Evolutionary conservation across 2,329 filamentous ascomycete genomes (phyloP).

Genomic region (Aspergillus fumigatiaffinis): DNA sequence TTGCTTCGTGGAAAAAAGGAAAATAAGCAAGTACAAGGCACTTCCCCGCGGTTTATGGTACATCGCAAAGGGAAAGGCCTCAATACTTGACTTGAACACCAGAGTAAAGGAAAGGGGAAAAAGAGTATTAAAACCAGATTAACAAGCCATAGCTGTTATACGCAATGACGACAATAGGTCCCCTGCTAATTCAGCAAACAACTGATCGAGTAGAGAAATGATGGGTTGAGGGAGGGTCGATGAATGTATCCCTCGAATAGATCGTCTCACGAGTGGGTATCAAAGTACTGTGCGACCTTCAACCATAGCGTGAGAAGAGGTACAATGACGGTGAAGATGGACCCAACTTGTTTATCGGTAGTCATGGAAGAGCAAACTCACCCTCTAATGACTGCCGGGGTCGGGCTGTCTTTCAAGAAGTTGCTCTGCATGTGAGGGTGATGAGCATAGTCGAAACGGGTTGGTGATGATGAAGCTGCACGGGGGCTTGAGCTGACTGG

Average conservation of each 20-base stretch:
- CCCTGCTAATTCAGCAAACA: background rate
- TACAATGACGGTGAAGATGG: background rate
- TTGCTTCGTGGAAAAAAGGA: slow-evolving; percentile 2
- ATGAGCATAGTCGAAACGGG: slow-evolving; percentile 42
- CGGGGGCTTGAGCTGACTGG: slow-evolving; percentile 33
- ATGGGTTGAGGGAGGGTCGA: background rate
- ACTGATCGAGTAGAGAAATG: background rate
- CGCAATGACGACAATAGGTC: background rate
- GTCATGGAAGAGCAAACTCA: slow-evolving; percentile 20
- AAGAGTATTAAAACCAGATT: background rate
- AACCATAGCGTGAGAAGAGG: background rate
- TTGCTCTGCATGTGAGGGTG: slow-evolving; percentile 38
- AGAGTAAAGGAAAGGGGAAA: background rate
- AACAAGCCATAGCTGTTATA: background rate
- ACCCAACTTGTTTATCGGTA: background rate
- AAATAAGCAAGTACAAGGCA: background rate
- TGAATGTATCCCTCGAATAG: background rate
- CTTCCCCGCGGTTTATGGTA: slow-evolving; percentile 32
- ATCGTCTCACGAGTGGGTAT: background rate
- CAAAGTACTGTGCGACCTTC: background rate
- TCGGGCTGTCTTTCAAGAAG: slow-evolving; percentile 44
- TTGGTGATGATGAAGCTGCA: slow-evolving; percentile 30
- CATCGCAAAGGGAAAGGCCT: slow-evolving; percentile 27
- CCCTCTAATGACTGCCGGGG: slow-evolving; percentile 41
- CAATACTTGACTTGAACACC: slow-evolving; percentile 5